Evolutionary conservation across 345 rosid genomes (phyloP), one percentile per base, ranked within the genome.

Genomic region (Carallia pectinifolia): DNA sequence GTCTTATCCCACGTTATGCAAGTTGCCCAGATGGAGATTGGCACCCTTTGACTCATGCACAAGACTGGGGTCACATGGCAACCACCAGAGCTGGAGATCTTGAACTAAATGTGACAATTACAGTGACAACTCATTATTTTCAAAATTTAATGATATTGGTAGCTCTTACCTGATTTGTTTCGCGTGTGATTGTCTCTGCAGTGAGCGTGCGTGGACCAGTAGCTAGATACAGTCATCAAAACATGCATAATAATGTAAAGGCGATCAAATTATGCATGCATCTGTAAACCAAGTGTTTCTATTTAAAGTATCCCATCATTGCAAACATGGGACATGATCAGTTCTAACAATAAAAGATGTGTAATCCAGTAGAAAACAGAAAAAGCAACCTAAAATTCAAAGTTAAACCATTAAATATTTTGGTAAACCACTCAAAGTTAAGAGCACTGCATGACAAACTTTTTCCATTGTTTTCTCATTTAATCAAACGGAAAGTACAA

Each of bases 241-340:
- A 44, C 50, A 44, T 44, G 50, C 50, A 44, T 44, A 13, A 13
- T 44, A 13, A 44, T 56, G n/a, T 39, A 58, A 9, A 37, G 48
- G 48, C 7, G 19, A 34, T 33, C 2, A 17, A 9, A 19, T 19
- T 18, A 39, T 66, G 71, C 76, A 73, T 66, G 76, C 54, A 38
- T 60, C 31, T 66, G 27, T 38, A 29, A 66, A 52, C 39, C 40
- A 59, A 52, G 71, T 66, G 67, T 56, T 73, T 66, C 54, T 73
- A 53, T 66, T 66, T 73, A 53, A 58, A 19, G 39, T 30, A 66
- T 73, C 71, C 30, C 66, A 39, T 73, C 76, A 73, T 52, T 50
- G 62, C 61, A 52, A 73, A 50, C 12, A 33, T 8, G 15, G 67
- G 62, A 58, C 33, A 71, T 58, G 33, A 64, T 71, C 36, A 40